These are phyloP conservation scores for Rutstroemia sp. DNA, from an alignment of 2,329 filamentous ascomycete genomes.

Conservation along the genomic window DNA sequence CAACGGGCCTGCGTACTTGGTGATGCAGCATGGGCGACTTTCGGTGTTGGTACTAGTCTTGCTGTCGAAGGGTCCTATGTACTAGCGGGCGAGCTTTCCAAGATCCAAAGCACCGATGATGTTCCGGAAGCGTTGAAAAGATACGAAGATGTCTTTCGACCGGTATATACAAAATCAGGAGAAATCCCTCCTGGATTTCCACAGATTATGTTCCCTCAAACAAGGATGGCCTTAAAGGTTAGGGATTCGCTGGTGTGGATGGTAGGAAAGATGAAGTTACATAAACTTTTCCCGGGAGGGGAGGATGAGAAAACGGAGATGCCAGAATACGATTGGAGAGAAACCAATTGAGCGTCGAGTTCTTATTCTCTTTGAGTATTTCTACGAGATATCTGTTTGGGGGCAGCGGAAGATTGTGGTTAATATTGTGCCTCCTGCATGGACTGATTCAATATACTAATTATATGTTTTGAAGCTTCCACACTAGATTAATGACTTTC, in stretches of 20 bases:
- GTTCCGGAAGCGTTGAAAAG: slow-evolving; percentile 28
- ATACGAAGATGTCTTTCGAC: slow-evolving; percentile 33
- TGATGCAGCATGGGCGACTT: slow-evolving; percentile 41
- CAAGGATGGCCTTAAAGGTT: slow-evolving; percentile 37
- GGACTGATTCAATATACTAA: no score
- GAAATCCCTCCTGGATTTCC: slow-evolving; percentile 28
- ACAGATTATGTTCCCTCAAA: slow-evolving; percentile 37
- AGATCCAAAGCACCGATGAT: slow-evolving; percentile 21
- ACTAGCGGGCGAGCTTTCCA: slow-evolving; percentile 37
- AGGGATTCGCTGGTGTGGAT: slow-evolving; percentile 36
- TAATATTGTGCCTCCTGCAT: no score
- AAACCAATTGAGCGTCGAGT: neutral
- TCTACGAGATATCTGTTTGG: no score
- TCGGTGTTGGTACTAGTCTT: slow-evolving; percentile 35
- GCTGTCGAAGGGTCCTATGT: slow-evolving; percentile 38
- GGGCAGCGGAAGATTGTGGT: no score
- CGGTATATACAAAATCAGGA: slow-evolving; percentile 21
- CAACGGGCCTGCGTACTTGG: slow-evolving; percentile 42
- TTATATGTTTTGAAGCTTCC: no score
- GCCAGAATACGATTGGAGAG: slow-evolving; percentile 31
- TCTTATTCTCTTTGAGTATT: no score
- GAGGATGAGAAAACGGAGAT: slow-evolving; percentile 31
- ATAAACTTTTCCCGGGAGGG: slow-evolving; percentile 28
- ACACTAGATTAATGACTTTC: no score
- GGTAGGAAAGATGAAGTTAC: slow-evolving; percentile 24